Percentiles rank a stretch among this genome's conserved stretches.
phyloP scores from a whole-genome alignment of 306 rosid genomes.

The Pyrus bretschneideri region DNA sequence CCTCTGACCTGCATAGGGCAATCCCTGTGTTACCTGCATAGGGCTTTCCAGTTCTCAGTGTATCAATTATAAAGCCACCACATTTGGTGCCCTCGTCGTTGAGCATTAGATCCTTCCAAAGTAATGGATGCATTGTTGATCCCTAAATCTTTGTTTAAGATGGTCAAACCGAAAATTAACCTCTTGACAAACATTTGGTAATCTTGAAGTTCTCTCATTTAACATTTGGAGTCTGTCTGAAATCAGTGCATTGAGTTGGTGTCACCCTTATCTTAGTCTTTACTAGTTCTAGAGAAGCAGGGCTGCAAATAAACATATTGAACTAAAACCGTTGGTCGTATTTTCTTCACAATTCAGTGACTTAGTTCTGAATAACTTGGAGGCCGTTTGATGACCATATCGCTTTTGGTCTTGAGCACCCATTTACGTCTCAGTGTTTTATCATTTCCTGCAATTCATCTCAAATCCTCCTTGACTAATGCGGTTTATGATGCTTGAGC shows the following conservation, averaged over 20 bases:
- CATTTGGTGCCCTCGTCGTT: neutral
- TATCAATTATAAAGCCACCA: neutral
- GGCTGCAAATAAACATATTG: neutral
- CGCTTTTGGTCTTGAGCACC: too few relatives aligned
- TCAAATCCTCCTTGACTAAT: neutral
- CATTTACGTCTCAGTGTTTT: neutral
- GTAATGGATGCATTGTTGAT: too few relatives aligned
- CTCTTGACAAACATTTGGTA: neutral
- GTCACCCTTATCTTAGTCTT: neutral
- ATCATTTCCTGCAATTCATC: neutral
- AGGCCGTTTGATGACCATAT: neutral
- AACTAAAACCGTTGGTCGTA: neutral
- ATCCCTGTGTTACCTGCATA: neutral
- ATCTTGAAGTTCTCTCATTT: neutral
- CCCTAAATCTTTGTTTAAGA: neutral
- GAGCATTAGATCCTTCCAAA: neutral
- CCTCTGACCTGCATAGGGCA: neutral
- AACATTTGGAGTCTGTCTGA: neutral
- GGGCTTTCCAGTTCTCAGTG: neutral
- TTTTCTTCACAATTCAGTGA: neutral
- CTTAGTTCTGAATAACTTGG: neutral
- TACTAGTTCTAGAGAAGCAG: neutral
- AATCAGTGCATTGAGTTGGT: neutral
- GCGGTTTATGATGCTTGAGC: conserved; percentile 1
- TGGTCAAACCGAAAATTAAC: neutral